phyloP scores from a whole-genome alignment of 1,284 basidiomycete genomes.

The Trametes polyzona region DNA sequence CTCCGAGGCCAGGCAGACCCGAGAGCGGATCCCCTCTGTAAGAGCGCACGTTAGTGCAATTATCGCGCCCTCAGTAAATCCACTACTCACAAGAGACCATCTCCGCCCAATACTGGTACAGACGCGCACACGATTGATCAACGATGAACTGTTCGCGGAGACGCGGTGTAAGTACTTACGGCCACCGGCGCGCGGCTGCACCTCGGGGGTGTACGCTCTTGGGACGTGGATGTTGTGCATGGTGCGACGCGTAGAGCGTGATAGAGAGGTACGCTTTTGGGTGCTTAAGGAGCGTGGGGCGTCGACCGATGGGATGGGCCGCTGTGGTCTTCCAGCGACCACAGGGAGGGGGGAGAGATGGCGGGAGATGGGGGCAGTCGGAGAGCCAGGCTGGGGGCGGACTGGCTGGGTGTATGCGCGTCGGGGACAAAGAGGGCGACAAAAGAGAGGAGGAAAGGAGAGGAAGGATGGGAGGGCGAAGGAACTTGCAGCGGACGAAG shows the following conservation, averaged over 20 bases:
- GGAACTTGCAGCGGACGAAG: conserved; percentile 18
- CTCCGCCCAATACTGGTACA: conserved; percentile 1
- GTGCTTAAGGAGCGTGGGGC: conserved; percentile 20
- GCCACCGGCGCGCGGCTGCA: conserved; percentile 12
- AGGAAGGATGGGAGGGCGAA: conserved; percentile 15
- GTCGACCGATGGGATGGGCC: conserved; percentile 18
- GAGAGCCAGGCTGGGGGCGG: conserved; percentile 11
- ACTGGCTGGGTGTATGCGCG: conserved; percentile 9
- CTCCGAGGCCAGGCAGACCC: conserved; percentile 1
- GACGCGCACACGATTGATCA: not conserved
- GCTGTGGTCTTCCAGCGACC: conserved; percentile 28
- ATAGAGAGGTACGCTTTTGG: not conserved
- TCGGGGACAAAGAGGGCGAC: conserved; percentile 22
- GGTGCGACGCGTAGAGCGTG: not conserved
- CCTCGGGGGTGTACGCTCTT: not conserved
- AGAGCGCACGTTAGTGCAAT: not conserved
- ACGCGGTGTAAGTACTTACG: conserved; percentile 6
- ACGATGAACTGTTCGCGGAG: not conserved
- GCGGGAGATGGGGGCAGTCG: not conserved
- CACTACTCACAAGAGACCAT: conserved; percentile 13
- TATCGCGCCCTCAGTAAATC: not conserved
- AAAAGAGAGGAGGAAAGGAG: conserved; percentile 22
- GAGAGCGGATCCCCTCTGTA: conserved; percentile 1
- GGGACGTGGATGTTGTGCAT: conserved; percentile 4
- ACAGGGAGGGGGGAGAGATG: conserved; percentile 12